Evolutionary conservation across 1,284 basidiomycete species (phyloP).

Genomic region (Cerrena zonata): DNA sequence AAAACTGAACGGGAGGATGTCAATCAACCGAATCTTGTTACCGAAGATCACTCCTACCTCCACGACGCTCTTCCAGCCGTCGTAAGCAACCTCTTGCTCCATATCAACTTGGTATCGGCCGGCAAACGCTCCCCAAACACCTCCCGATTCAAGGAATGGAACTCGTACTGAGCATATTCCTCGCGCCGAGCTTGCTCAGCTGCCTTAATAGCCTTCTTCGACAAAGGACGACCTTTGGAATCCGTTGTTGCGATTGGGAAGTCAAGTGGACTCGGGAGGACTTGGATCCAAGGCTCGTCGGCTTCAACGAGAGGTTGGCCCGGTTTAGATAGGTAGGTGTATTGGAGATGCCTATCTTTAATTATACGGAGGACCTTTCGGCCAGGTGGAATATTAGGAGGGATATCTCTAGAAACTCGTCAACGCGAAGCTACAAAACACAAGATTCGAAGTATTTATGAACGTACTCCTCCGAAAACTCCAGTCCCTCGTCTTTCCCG

Average conservation of each 20-base stretch:
- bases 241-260: background rate
- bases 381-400: too few species aligned
- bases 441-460: too few species aligned
- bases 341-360: too few species aligned
- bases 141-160: constrained; percentile 74
- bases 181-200: constrained; percentile 43
- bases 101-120: constrained; percentile 53
- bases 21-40: background rate
- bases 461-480: too few species aligned
- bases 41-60: constrained; percentile 44
- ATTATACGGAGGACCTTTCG: too few species aligned
- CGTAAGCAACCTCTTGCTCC: constrained; percentile 67
- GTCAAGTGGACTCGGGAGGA: background rate
- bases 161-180: constrained; percentile 60
- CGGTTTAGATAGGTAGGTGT: too few species aligned
- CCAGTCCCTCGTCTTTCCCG: too few species aligned
- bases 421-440: background rate
- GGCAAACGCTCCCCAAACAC: constrained; percentile 77
- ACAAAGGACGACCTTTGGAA: constrained; percentile 24
- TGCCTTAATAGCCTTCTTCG: constrained; percentile 41
- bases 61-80: constrained; percentile 77
- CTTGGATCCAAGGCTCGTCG: background rate
- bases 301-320: background rate
- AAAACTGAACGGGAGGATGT: constrained; percentile 31
- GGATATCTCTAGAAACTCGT: too few species aligned